Evolutionary conservation across 2,329 filamentous ascomycete genomes (phyloP).

Genomic region (Colletotrichum somersetense): DNA sequence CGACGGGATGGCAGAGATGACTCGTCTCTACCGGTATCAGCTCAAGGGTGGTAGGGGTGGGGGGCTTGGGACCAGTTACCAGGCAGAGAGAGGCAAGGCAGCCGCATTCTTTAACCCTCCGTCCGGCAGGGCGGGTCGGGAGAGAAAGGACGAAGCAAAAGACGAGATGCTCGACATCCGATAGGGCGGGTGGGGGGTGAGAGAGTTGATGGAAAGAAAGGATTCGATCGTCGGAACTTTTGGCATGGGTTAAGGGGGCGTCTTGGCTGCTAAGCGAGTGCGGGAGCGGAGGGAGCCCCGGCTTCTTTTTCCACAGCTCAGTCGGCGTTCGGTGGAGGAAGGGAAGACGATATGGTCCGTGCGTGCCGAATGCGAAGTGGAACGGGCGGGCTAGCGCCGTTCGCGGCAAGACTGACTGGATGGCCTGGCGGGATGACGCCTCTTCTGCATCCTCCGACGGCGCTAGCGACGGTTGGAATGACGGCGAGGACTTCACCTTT

Average conservation of each 20-base stretch:
- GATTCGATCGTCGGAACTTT: neutral
- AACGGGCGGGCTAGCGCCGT: constrained; percentile 2
- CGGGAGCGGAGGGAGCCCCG: constrained; percentile 23
- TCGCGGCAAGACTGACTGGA: neutral
- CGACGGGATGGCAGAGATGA: neutral
- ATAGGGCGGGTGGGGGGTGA: neutral
- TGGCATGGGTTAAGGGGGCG: neutral
- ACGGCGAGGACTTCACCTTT: neutral
- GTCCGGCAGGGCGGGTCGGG: neutral
- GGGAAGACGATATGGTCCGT: constrained; percentile 22
- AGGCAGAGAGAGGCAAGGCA: neutral
- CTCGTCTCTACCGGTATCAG: neutral
- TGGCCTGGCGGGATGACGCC: neutral
- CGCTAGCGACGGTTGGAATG: constrained; percentile 4
- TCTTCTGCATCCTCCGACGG: neutral
- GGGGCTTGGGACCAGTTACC: neutral
- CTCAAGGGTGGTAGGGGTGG: neutral
- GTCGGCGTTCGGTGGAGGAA: constrained; percentile 2
- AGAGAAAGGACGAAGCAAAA: neutral
- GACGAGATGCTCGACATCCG: neutral
- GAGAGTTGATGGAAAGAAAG: neutral
- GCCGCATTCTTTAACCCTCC: neutral
- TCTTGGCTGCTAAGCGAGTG: constrained; percentile 37
- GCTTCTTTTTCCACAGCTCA: neutral
- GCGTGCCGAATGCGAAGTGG: constrained; percentile 36